A percentile compares a stretch with the other conserved stretches of the same genome.
Conservation (phyloP, 345 rosid species). For the Barbarea vulgaris region DNA sequence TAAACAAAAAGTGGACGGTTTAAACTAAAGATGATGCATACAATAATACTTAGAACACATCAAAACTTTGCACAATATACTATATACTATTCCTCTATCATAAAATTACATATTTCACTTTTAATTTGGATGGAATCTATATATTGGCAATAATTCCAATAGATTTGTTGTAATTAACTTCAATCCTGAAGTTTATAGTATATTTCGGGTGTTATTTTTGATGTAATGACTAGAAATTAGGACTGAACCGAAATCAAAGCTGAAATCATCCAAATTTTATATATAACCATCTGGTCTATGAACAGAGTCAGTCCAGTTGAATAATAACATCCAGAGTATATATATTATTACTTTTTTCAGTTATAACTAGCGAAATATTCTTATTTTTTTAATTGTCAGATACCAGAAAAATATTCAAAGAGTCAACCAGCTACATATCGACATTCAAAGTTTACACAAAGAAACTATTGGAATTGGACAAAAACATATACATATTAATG, state of each 20-base stretch:
- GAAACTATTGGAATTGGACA: neutral
- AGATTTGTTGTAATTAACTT: neutral
- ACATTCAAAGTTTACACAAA: neutral
- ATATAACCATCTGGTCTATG: neutral
- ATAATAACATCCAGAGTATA: neutral
- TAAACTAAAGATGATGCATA: neutral
- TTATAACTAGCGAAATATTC: neutral
- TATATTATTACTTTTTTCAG: neutral
- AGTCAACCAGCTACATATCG: neutral
- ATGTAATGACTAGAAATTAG: neutral
- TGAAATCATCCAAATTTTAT: neutral
- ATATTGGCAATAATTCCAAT: neutral
- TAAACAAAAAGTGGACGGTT: neutral
- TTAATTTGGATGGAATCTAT: neutral
- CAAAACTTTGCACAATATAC: constrained; percentile 8
- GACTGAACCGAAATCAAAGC: constrained; percentile 5
- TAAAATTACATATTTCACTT: neutral
- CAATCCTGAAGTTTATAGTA: neutral
- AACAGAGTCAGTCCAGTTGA: neutral
- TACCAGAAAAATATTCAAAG: neutral
- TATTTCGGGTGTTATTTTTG: neutral
- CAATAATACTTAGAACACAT: constrained; percentile 1
- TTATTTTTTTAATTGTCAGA: neutral
- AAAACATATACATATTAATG: neutral
- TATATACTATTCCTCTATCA: neutral